Conservation (phyloP, 257 asterid species). For the Solanum medicagineum region DNA sequence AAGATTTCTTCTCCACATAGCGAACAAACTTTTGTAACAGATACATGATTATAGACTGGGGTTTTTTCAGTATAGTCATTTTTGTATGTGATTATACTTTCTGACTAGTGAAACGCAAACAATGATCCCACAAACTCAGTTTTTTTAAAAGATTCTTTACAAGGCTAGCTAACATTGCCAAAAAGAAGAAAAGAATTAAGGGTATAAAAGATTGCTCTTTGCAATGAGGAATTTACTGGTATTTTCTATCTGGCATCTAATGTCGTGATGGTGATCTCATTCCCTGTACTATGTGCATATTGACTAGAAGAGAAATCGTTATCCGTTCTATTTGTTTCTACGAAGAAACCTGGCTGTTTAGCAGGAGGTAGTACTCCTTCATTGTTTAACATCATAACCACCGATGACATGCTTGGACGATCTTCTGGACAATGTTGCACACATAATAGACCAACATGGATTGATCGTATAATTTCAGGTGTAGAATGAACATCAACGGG, state of each 20-base stretch:
- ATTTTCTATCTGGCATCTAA: constrained; percentile 7
- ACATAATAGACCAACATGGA: constrained; percentile 17
- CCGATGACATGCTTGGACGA: constrained; percentile 16
- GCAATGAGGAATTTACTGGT: neutral
- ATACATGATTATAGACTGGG: too few species aligned
- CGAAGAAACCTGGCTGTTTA: constrained; percentile 15
- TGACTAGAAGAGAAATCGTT: constrained; percentile 5
- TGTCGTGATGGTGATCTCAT: constrained; percentile 3
- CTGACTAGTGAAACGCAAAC: too few species aligned
- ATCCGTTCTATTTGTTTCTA: neutral
- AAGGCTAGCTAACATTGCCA: neutral
- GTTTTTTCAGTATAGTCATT: too few species aligned
- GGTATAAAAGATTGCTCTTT: neutral
- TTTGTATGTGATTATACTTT: too few species aligned
- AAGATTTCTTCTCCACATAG: too few species aligned
- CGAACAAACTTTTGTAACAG: too few species aligned
- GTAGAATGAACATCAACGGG: neutral
- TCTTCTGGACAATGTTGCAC: constrained; percentile 18
- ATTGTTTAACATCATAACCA: constrained; percentile 10
- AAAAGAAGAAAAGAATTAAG: neutral
- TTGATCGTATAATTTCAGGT: constrained; percentile 12
- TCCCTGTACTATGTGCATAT: neutral
- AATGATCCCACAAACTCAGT: too few species aligned
- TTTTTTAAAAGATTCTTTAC: neutral
- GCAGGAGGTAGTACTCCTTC: constrained; percentile 9